These are phyloP conservation scores for Paxillus rubicundulus DNA, from an alignment of 768 basidiomycete genomes.

Conservation along the genomic window DNA sequence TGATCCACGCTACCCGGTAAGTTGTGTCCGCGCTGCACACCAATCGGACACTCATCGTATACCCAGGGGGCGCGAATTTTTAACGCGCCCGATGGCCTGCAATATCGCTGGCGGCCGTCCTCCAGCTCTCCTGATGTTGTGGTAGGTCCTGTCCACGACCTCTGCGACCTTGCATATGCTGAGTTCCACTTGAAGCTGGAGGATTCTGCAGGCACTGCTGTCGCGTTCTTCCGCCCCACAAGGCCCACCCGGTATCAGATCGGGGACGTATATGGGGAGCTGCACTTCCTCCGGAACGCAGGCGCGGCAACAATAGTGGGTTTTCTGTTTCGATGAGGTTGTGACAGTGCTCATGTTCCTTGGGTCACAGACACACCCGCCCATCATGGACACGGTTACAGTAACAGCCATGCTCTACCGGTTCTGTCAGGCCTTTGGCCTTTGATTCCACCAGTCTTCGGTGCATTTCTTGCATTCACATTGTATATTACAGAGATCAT, in stretches of 20 bases:
- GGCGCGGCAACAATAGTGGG: constrained; percentile 80
- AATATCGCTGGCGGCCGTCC: constrained; percentile 79
- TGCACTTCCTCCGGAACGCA: constrained; percentile 77
- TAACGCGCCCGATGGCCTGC: constrained; percentile 78
- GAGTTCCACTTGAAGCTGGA: constrained; percentile 51
- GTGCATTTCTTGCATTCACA: constrained; percentile 24
- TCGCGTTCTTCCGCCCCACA: constrained; percentile 79
- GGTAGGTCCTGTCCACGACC: constrained; percentile 39
- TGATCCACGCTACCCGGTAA: constrained; percentile 60
- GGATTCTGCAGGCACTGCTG: constrained; percentile 63
- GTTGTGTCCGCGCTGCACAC: constrained; percentile 26
- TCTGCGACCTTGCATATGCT: constrained; percentile 1
- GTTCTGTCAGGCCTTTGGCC: constrained; percentile 57
- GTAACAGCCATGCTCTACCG: constrained; percentile 86
- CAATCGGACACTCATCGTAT: constrained; percentile 13
- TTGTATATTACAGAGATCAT: constrained; percentile 32
- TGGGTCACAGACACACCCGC: constrained; percentile 68
- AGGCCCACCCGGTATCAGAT: constrained; percentile 79
- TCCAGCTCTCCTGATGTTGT: constrained; percentile 54
- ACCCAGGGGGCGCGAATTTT: constrained; percentile 64
- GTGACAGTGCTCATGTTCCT: constrained; percentile 23
- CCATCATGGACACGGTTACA: constrained; percentile 86
- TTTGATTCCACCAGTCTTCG: constrained; percentile 30
- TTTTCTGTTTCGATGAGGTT: constrained; percentile 16
- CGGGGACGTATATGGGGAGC: constrained; percentile 83